These are phyloP conservation scores for Beauveria bassiana DNA, from an alignment of 2,329 filamentous ascomycete genomes.

Conservation along the genomic window DNA sequence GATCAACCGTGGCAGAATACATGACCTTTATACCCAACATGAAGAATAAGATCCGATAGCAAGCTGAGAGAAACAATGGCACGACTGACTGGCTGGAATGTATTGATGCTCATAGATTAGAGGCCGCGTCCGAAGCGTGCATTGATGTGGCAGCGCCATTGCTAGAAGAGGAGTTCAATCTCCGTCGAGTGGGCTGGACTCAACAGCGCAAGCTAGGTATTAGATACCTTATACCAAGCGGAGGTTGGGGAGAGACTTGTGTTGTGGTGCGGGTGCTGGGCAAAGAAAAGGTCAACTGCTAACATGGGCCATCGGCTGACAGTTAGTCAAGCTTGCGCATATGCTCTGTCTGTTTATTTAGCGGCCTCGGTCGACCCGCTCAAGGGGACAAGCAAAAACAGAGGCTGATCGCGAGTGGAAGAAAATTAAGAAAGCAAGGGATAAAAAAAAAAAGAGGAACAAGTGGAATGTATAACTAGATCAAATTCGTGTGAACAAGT, in stretches of 20 bases:
- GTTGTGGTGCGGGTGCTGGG: not conserved
- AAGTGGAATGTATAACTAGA: no score
- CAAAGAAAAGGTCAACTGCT: not conserved
- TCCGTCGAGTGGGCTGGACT: not conserved
- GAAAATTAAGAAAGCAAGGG: no score
- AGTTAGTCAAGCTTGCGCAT: not conserved
- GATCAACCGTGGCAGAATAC: no score
- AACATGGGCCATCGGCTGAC: constrained; percentile 2
- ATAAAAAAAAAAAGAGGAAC: no score
- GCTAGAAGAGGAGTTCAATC: constrained; percentile 11
- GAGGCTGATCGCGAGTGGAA: no score
- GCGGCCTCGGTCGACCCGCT: constrained; percentile 15
- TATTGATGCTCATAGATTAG: not conserved
- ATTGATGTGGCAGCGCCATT: constrained; percentile 8
- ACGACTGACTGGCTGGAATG: not conserved
- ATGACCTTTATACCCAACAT: no score
- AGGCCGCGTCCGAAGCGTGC: not conserved
- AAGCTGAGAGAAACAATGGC: not conserved
- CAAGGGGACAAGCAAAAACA: no score
- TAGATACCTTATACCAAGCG: not conserved
- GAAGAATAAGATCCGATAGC: not conserved
- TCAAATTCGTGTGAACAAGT: no score
- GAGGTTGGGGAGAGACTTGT: constrained; percentile 7
- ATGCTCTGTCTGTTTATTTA: not conserved
- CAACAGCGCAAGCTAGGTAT: not conserved